Percentiles rank a stretch among this genome's conserved stretches.
These are phyloP conservation scores for Colletotrichum sp. DNA, from an alignment of 2,329 filamentous ascomycete species.

Conservation along the genomic window DNA sequence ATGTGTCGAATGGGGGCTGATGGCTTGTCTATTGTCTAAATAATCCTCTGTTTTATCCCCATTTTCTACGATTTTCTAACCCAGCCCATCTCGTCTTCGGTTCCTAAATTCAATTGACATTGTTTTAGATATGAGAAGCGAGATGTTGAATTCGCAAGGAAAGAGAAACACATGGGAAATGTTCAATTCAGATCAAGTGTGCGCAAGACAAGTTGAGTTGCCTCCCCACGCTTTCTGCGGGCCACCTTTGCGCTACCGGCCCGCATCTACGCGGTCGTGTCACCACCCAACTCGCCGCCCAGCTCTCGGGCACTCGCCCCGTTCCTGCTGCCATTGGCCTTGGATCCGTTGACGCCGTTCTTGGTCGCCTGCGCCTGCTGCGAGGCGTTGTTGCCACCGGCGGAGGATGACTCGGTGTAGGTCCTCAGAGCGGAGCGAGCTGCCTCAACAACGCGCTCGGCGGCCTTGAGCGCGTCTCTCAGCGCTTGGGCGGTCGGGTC, in stretches of 20 bases:
- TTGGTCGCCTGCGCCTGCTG: neutral
- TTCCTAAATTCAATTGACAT: neutral
- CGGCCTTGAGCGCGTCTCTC: slow-evolving; percentile 46
- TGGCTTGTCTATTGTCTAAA: neutral
- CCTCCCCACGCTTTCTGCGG: neutral
- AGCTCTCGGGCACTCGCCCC: slow-evolving; percentile 44
- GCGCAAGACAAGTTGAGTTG: slow-evolving; percentile 18
- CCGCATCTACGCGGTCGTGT: slow-evolving; percentile 43
- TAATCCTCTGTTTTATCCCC: neutral
- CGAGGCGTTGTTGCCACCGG: slow-evolving; percentile 24
- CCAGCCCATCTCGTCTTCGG: neutral
- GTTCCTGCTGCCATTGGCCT: slow-evolving; percentile 19
- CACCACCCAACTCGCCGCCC: slow-evolving; percentile 67
- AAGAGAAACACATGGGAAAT: neutral
- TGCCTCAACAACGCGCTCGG: slow-evolving; percentile 52
- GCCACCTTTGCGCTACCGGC: neutral
- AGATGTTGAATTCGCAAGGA: slow-evolving; percentile 23
- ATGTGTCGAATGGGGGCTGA: neutral
- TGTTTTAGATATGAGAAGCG: neutral
- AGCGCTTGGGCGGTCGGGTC: slow-evolving; percentile 49
- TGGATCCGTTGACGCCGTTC: slow-evolving; percentile 12
- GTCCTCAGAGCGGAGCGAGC: slow-evolving; percentile 47
- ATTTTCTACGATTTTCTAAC: neutral
- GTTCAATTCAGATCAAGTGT: neutral
- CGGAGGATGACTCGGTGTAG: slow-evolving; percentile 33